A percentile compares a stretch with the other conserved stretches of the same genome.
Evolutionary conservation across 306 rosid species (phyloP).

Genomic region (Abrus pulchellus): DNA sequence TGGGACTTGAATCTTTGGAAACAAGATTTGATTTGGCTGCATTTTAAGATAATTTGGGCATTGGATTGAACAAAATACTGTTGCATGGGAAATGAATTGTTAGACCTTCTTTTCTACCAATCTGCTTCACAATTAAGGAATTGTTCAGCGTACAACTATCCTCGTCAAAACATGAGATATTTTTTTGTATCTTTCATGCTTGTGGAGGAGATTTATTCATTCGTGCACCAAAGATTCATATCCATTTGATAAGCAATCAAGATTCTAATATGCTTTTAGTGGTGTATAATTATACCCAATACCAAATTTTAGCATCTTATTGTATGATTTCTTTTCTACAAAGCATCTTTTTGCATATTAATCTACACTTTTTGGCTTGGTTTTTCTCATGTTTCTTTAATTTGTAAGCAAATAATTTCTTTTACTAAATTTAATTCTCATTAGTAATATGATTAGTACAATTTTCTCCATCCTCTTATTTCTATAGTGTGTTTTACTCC

Average conservation of each 20-base stretch:
- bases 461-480: too few species aligned
- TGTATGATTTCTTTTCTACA: too few species aligned
- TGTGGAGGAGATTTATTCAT: neutral
- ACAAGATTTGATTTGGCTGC: slow-evolving; percentile 42
- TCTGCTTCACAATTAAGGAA: slow-evolving; percentile 44
- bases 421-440: too few species aligned
- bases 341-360: too few species aligned
- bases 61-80: slow-evolving; percentile 27
- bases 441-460: too few species aligned
- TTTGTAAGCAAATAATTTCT: too few species aligned
- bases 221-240: neutral
- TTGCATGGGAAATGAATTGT: slow-evolving; percentile 30
- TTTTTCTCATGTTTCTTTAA: too few species aligned
- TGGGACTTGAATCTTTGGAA: slow-evolving; percentile 45
- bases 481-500: too few species aligned
- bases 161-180: slow-evolving; percentile 16
- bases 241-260: slow-evolving; percentile 1
- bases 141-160: slow-evolving; percentile 12
- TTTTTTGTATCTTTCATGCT: slow-evolving; percentile 26
- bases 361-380: too few species aligned
- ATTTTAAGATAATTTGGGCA: slow-evolving; percentile 37
- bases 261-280: neutral
- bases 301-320: neutral
- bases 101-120: neutral
- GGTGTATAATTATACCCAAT: neutral